A percentile compares a stretch with the other conserved stretches of the same genome.
Evolutionary conservation across 2,329 filamentous ascomycete species (phyloP).

Genomic region (Tolypocladium guangdongense): DNA sequence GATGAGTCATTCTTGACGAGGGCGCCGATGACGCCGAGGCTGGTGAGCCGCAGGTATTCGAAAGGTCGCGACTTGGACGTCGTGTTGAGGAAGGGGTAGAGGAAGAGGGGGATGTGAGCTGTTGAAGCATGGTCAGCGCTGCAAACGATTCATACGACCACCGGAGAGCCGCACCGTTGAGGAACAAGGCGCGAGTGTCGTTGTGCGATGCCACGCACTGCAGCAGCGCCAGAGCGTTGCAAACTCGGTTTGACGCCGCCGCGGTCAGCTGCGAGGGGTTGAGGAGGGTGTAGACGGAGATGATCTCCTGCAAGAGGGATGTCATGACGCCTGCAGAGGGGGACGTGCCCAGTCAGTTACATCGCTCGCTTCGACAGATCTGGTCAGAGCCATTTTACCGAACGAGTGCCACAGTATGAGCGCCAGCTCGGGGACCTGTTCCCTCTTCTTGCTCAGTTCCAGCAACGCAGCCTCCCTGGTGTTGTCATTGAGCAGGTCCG

Average conservation of each 20-base stretch:
- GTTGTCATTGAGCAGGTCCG: conserved; percentile 77
- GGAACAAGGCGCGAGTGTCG: conserved; percentile 84
- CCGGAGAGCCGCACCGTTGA: conserved; percentile 59
- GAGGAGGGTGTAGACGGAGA: conserved; percentile 92
- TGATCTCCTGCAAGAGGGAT: conserved; percentile 92
- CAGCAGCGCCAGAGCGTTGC: conserved; percentile 88
- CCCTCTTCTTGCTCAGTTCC: conserved; percentile 95
- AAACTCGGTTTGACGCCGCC: conserved; percentile 93
- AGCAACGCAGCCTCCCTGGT: conserved; percentile 84
- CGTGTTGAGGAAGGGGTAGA: conserved; percentile 97
- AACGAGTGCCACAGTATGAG: conserved; percentile 98
- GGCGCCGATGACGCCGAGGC: conserved; percentile 90
- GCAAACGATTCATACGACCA: neutral
- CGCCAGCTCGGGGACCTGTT: conserved; percentile 93
- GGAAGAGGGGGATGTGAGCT: conserved; percentile 96
- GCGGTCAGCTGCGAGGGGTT: conserved; percentile 96
- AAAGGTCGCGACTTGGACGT: conserved; percentile 97
- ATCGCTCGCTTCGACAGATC: neutral
- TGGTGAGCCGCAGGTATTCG: conserved; percentile 92
- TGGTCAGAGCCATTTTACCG: conserved; percentile 47
- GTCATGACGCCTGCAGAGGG: conserved; percentile 77
- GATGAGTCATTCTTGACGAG: conserved; percentile 98
- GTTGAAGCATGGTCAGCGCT: conserved; percentile 4
- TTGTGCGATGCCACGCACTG: conserved; percentile 98
- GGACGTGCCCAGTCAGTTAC: neutral